Conservation (phyloP, 768 basidiomycete genomes). For the Gloeophyllum trabeum region DNA sequence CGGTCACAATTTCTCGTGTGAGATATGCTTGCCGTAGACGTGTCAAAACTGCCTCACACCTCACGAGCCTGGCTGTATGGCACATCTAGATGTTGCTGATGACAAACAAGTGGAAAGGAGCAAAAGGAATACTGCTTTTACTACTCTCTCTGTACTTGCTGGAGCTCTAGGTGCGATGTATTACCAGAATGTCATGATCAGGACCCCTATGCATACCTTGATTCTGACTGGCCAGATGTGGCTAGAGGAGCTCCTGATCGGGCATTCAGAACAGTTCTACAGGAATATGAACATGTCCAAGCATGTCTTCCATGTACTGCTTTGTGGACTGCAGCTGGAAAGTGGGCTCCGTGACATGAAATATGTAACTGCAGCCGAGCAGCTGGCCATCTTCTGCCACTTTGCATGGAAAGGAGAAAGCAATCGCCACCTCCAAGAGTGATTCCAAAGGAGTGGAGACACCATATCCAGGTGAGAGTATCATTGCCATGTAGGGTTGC, state of each 20-base stretch:
- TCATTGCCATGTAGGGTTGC: too few relatives aligned
- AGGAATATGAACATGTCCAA: slow-evolving; percentile 1
- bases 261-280: slow-evolving; percentile 3
- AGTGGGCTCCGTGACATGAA: slow-evolving; percentile 4
- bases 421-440: slow-evolving; percentile 13
- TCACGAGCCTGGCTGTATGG: too few relatives aligned
- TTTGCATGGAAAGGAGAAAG: slow-evolving; percentile 11
- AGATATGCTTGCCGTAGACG: too few relatives aligned
- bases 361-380: slow-evolving; percentile 3
- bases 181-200: too few relatives aligned
- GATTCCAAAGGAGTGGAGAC: slow-evolving; percentile 14
- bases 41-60: too few relatives aligned
- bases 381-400: slow-evolving; percentile 17
- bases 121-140: too few relatives aligned
- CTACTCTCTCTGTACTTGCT: too few relatives aligned
- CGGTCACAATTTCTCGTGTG: too few relatives aligned
- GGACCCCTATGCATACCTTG: slow-evolving; percentile 2
- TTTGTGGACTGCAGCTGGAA: neutral
- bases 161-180: too few relatives aligned
- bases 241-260: slow-evolving; percentile 4
- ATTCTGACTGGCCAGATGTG: slow-evolving; percentile 3
- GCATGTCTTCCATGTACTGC: slow-evolving; percentile 4
- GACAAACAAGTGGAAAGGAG: too few relatives aligned
- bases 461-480: slow-evolving; percentile 9
- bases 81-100: too few relatives aligned